Conservation (phyloP, 2,329 filamentous ascomycete genomes). For the Kalmusia sp. region DNA sequence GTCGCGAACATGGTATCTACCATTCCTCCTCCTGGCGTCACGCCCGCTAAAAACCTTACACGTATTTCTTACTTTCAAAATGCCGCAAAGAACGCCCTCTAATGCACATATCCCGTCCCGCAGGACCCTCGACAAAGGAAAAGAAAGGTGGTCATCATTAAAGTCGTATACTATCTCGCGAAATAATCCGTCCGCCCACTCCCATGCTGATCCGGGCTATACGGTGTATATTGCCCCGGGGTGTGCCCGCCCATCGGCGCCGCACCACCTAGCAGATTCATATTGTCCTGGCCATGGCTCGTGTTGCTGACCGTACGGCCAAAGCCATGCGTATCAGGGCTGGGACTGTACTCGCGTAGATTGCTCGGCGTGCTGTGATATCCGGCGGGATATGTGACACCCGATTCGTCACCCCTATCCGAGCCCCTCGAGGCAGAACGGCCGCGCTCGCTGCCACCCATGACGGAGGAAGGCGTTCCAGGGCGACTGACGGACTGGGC, state of each 20-base stretch:
- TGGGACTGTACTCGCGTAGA: conserved; percentile 52
- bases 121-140: neutral
- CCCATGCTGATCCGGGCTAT: conserved; percentile 29
- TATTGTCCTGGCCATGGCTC: conserved; percentile 34
- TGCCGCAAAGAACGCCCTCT: neutral
- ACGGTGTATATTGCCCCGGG: conserved; percentile 34
- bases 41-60: no score
- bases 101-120: neutral
- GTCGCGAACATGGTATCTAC: no score
- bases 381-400: conserved; percentile 54
- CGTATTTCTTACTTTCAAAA: no score
- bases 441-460: conserved; percentile 30
- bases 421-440: conserved; percentile 35
- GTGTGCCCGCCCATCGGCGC: conserved; percentile 42
- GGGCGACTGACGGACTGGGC: conserved; percentile 63
- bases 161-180: neutral
- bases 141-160: neutral
- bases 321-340: conserved; percentile 32
- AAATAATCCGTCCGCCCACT: conserved; percentile 32
- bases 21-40: no score
- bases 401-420: conserved; percentile 33
- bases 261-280: conserved; percentile 33
- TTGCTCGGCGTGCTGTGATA: conserved; percentile 55
- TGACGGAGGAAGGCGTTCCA: conserved; percentile 61
- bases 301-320: conserved; percentile 30